phyloP scores from a whole-genome alignment of 305 asterid genomes.

The Fraxinus xanthoxyloides region DNA sequence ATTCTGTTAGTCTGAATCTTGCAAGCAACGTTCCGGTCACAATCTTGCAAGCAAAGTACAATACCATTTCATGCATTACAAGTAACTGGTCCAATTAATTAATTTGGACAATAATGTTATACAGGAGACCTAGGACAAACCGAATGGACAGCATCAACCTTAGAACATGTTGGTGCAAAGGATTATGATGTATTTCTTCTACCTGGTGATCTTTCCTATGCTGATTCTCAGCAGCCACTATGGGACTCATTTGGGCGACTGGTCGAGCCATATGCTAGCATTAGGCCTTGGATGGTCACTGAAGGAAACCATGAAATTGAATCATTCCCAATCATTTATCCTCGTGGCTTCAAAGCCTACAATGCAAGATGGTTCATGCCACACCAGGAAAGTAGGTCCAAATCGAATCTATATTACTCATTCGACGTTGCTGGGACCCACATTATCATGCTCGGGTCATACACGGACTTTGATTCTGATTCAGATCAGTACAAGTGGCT shows the following conservation, averaged over 20 bases:
- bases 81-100: background rate
- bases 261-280: constrained; percentile 68
- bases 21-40: background rate
- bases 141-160: constrained; percentile 75
- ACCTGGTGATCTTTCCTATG: constrained; percentile 82
- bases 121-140: constrained; percentile 93
- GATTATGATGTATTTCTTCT: constrained; percentile 63
- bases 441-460: constrained; percentile 76
- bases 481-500: constrained; percentile 80
- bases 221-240: constrained; percentile 54
- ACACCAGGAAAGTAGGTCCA: constrained; percentile 53
- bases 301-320: constrained; percentile 84
- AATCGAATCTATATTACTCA: constrained; percentile 70
- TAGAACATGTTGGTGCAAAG: constrained; percentile 49
- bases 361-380: constrained; percentile 90
- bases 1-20: background rate
- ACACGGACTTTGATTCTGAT: constrained; percentile 49
- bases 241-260: constrained; percentile 87
- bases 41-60: background rate
- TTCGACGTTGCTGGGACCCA: constrained; percentile 68
- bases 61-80: background rate
- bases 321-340: constrained; percentile 42
- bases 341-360: constrained; percentile 55
- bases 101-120: background rate
- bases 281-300: constrained; percentile 90